These are phyloP conservation scores for Ustilago curta DNA, from an alignment of 1,284 basidiomycete species.

Conservation along the genomic window DNA sequence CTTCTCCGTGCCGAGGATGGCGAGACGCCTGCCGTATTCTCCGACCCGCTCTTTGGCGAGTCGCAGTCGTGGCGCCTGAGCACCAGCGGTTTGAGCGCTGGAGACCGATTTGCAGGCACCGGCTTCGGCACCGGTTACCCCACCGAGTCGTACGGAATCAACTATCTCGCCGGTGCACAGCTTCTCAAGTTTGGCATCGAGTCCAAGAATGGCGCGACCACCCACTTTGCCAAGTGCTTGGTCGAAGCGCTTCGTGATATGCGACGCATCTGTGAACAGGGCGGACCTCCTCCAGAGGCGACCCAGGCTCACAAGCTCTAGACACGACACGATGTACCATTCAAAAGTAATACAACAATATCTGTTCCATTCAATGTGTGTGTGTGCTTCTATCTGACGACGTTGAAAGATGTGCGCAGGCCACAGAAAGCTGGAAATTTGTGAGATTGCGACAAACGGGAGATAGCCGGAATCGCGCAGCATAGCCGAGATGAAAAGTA, in stretches of 20 bases:
- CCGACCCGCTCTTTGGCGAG: conserved; percentile 80
- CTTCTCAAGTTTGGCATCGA: conserved; percentile 95
- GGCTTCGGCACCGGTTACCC: conserved; percentile 74
- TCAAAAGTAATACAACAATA: too few relatives aligned
- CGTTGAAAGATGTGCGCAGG: not conserved
- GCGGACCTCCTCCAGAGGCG: conserved; percentile 44
- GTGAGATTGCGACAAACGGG: conserved; percentile 4
- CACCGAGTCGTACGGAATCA: conserved; percentile 58
- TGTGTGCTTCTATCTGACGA: not conserved
- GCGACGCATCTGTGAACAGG: conserved; percentile 74
- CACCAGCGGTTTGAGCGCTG: conserved; percentile 89
- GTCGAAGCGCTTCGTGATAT: conserved; percentile 81
- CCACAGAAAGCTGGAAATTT: not conserved
- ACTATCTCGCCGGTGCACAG: conserved; percentile 80
- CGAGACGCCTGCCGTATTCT: conserved; percentile 57
- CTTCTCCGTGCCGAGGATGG: conserved; percentile 60
- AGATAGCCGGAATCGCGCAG: conserved; percentile 3
- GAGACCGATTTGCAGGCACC: conserved; percentile 88
- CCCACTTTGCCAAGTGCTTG: conserved; percentile 77
- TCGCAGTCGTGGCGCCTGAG: conserved; percentile 90
- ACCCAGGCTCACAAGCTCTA: conserved; percentile 54
- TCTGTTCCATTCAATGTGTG: not conserved
- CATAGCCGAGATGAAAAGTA: not conserved
- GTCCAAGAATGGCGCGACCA: conserved; percentile 85
- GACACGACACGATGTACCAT: not conserved